Evolutionary conservation across 306 rosid species (phyloP).

Genomic region (Quercus cerris): DNA sequence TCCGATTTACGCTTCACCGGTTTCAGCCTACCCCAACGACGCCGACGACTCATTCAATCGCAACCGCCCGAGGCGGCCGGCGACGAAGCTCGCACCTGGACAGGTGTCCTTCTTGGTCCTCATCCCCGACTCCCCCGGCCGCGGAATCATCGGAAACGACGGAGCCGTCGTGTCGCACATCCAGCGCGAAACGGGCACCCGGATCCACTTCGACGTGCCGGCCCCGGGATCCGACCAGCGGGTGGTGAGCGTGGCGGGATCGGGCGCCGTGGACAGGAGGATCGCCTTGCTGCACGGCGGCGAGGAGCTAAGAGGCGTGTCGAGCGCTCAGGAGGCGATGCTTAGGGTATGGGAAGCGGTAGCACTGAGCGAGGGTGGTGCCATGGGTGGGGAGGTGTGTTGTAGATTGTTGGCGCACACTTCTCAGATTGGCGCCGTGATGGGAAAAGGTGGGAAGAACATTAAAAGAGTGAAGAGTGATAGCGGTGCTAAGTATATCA

Average conservation of each 20-base stretch:
- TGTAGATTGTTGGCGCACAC: slow-evolving; percentile 47
- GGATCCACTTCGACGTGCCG: slow-evolving; percentile 46
- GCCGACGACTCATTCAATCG: slow-evolving; percentile 11
- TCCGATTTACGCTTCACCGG: not conserved
- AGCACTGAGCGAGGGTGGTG: slow-evolving; percentile 21
- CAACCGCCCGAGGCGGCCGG: slow-evolving; percentile 19
- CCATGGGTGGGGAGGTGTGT: slow-evolving; percentile 15
- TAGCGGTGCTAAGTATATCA: slow-evolving; percentile 39
- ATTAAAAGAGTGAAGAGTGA: slow-evolving; percentile 40
- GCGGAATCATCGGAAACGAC: slow-evolving; percentile 49
- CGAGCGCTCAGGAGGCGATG: slow-evolving; percentile 55
- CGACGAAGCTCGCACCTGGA: slow-evolving; percentile 33
- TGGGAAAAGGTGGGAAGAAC: slow-evolving; percentile 61
- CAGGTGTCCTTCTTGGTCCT: slow-evolving; percentile 50
- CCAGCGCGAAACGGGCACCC: slow-evolving; percentile 48
- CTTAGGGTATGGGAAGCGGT: slow-evolving; percentile 55
- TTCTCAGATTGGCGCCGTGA: slow-evolving; percentile 54
- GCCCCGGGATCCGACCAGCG: slow-evolving; percentile 31
- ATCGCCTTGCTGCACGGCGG: not conserved
- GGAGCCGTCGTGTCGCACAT: slow-evolving; percentile 47
- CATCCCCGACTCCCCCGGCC: slow-evolving; percentile 34
- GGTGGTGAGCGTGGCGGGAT: slow-evolving; percentile 43
- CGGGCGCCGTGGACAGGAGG: slow-evolving; percentile 16
- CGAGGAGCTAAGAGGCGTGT: slow-evolving; percentile 13
- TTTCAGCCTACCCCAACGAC: not conserved